These are phyloP conservation scores for Paracamarosporium sp. DNA, from an alignment of 2,329 filamentous ascomycete species.

Conservation along the genomic window DNA sequence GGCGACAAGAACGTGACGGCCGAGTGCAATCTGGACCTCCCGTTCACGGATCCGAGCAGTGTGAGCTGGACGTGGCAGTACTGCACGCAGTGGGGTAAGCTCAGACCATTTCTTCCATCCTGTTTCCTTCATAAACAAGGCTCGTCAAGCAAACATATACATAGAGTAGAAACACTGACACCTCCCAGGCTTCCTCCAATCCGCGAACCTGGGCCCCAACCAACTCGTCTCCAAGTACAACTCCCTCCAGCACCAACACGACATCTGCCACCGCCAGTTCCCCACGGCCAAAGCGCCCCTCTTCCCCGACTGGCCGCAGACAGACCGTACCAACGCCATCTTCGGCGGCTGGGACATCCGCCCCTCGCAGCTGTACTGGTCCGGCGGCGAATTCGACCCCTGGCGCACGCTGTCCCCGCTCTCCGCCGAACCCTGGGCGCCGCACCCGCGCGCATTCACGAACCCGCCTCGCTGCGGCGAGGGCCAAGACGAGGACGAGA, in stretches of 20 bases:
- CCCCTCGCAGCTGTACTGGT: constrained; percentile 60
- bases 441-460: constrained; percentile 47
- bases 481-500: constrained; percentile 38
- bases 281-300: constrained; percentile 48
- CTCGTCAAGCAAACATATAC: background rate
- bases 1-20: constrained; percentile 29
- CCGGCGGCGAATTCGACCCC: constrained; percentile 59
- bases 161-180: background rate
- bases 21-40: constrained; percentile 48
- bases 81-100: constrained; percentile 58
- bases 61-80: constrained; percentile 61
- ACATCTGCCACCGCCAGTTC: constrained; percentile 58
- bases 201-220: constrained; percentile 55
- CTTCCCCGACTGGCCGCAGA: constrained; percentile 51
- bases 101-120: background rate
- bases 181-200: constrained; percentile 53
- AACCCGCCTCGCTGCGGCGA: constrained; percentile 54
- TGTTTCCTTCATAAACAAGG: background rate
- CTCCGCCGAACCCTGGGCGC: constrained; percentile 48
- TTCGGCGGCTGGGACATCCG: constrained; percentile 61
- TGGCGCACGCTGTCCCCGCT: constrained; percentile 58
- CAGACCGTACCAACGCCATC: constrained; percentile 48
- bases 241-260: constrained; percentile 51
- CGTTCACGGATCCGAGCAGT: constrained; percentile 41
- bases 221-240: constrained; percentile 57